Evolutionary conservation across 306 rosid genomes (phyloP), one percentile per base, ranked within the genome.

Genomic region (Gastrolobium villosum): DNA sequence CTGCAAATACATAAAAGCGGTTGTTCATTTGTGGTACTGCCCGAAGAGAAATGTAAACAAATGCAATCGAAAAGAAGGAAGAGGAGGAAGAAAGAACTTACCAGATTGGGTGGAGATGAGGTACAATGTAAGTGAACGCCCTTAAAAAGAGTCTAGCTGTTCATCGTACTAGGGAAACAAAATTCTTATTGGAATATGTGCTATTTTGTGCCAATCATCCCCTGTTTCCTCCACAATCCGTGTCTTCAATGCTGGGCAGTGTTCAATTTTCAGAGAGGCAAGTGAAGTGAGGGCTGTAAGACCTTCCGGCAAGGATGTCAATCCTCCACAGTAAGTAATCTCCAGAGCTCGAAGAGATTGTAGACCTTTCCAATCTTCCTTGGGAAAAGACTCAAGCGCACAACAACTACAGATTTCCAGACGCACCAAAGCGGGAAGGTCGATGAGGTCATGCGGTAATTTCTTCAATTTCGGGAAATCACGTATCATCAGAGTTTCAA

Each of bases 151-250:
- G n/a, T n/a, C n/a, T n/a, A n/a, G n/a, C n/a, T n/a, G n/a, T n/a
- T n/a, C n/a, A n/a, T n/a, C n/a, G n/a, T n/a, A n/a, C n/a, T n/a
- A n/a, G n/a, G n/a, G 45, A 4, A 0, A 2, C 31, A 37, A 4
- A 5, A 0, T 0, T 66, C 4, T 3, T 3, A 3, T 28, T 13
- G 74, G 59, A 68, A 68, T 7, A 4, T 68, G 74, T 5, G 11
- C 30, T 11, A 70, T 70, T 63, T 70, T 70, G 59, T 34, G 62
- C 63, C 75, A 50, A 1, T 70, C 76, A n/a, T 54, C 65, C 53
- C 77, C 48, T n/a, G 41, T 72, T 55, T 35, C 77, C 15, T 30
- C 1, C 7, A 20, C 3, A 31, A 65, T 54, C 46, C 65, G 36
- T 40, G 6, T 10, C 10, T 1, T 5, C 44, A 60, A 34, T 35